Conservation (phyloP, 2,329 filamentous ascomycete genomes). For the Nemania diffusa region DNA sequence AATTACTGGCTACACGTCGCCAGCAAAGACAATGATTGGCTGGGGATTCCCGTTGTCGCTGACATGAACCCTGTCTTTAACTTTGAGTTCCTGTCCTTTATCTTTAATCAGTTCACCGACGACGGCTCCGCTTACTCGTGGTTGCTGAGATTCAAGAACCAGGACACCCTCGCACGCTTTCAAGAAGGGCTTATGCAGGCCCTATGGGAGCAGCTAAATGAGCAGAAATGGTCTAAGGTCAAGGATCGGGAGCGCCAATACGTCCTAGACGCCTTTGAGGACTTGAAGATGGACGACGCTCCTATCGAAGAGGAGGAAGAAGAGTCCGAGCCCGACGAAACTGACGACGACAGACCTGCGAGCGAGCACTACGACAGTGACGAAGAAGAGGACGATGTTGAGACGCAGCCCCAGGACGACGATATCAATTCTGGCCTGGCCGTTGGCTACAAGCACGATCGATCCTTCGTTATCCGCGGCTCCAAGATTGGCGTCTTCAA, state of each 20-base stretch:
- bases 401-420: slow-evolving; percentile 74
- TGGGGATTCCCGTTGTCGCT: slow-evolving; percentile 84
- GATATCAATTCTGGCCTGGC: slow-evolving; percentile 94
- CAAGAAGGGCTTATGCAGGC: slow-evolving; percentile 95
- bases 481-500: slow-evolving; percentile 99
- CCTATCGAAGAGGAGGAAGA: slow-evolving; percentile 63
- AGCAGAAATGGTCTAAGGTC: slow-evolving; percentile 92
- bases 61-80: slow-evolving; percentile 99
- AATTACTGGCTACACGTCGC: slow-evolving; percentile 94
- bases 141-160: slow-evolving; percentile 91
- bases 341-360: slow-evolving; percentile 70
- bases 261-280: slow-evolving; percentile 93
- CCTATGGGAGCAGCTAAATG: slow-evolving; percentile 94
- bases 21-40: slow-evolving; percentile 80
- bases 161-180: slow-evolving; percentile 82
- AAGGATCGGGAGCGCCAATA: slow-evolving; percentile 95
- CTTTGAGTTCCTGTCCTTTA: slow-evolving; percentile 98
- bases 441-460: slow-evolving; percentile 95
- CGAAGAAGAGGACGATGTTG: slow-evolving; percentile 82
- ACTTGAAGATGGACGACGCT: slow-evolving; percentile 89
- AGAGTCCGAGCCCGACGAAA: slow-evolving; percentile 65
- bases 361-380: slow-evolving; percentile 76
- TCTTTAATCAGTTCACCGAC: slow-evolving; percentile 94
- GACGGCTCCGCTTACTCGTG: slow-evolving; percentile 95
- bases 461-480: slow-evolving; percentile 95